phyloP scores from a whole-genome alignment of 805 yeast genomes.

The Suhomyces xylopsoci region DNA sequence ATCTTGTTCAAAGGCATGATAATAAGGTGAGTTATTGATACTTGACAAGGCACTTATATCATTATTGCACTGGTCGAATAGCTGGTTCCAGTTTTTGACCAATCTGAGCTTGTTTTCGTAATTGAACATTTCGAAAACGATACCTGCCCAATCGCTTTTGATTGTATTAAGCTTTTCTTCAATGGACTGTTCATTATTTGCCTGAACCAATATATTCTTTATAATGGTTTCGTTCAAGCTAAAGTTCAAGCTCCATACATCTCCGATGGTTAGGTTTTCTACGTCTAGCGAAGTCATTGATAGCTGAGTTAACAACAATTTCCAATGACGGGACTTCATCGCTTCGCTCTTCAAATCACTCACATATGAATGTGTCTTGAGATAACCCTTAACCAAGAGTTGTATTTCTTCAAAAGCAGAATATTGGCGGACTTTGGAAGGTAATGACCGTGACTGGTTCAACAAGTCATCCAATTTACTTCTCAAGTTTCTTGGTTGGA shows the following conservation, averaged over 20 bases:
- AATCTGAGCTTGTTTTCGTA: constrained; percentile 52
- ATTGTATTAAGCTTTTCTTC: constrained; percentile 55
- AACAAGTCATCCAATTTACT: constrained; percentile 50
- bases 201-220: constrained; percentile 52
- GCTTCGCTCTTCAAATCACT: constrained; percentile 52
- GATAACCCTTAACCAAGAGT: constrained; percentile 36
- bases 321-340: constrained; percentile 69
- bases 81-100: constrained; percentile 63
- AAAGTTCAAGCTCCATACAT: constrained; percentile 60
- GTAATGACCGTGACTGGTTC: constrained; percentile 47
- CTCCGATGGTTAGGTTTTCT: constrained; percentile 46
- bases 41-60: constrained; percentile 62
- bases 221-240: constrained; percentile 43
- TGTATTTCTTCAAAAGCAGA: constrained; percentile 65
- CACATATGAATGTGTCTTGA: constrained; percentile 38
- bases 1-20: constrained; percentile 56
- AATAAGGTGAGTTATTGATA: constrained; percentile 69
- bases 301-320: constrained; percentile 36
- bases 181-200: constrained; percentile 68
- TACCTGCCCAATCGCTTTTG: constrained; percentile 52
- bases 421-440: constrained; percentile 60
- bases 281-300: constrained; percentile 17
- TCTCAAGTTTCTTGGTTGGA: constrained; percentile 45
- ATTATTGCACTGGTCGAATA: constrained; percentile 57
- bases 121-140: constrained; percentile 50